These are phyloP conservation scores for Heliocybe sulcata DNA, from an alignment of 1,284 basidiomycete genomes.

Conservation along the genomic window DNA sequence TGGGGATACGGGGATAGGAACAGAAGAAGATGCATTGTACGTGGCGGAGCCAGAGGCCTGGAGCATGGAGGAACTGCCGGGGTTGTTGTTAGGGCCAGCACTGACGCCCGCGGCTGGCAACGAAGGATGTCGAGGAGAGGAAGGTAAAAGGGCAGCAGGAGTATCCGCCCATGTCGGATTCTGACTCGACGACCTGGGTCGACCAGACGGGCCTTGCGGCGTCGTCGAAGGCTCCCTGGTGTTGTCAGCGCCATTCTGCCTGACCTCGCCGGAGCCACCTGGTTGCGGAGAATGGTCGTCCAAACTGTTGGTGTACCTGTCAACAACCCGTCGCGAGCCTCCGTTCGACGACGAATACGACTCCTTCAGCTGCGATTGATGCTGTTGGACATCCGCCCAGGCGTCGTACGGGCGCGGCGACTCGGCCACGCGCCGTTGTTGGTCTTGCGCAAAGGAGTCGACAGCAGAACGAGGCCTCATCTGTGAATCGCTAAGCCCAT, in stretches of 20 bases:
- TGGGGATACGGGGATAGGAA: slow-evolving; percentile 48
- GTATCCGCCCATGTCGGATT: slow-evolving; percentile 12
- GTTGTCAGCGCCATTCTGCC: not conserved
- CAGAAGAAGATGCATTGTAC: slow-evolving; percentile 32
- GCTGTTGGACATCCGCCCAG: not conserved
- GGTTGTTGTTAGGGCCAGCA: slow-evolving; percentile 23
- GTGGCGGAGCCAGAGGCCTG: slow-evolving; percentile 50
- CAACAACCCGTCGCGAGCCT: slow-evolving; percentile 33
- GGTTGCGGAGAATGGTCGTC: slow-evolving; percentile 20
- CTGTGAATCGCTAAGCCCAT: not conserved
- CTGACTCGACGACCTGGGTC: not conserved
- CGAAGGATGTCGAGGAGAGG: slow-evolving; percentile 38
- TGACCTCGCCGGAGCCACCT: not conserved
- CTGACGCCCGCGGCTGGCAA: slow-evolving; percentile 31
- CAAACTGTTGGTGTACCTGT: slow-evolving; percentile 44
- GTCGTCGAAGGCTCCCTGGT: not conserved
- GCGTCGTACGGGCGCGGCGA: not conserved
- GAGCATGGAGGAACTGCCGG: slow-evolving; percentile 29
- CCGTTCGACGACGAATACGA: slow-evolving; percentile 35
- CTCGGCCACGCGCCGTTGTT: not conserved
- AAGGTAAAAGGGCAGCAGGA: slow-evolving; percentile 23
- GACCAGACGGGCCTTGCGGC: not conserved
- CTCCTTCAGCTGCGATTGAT: not conserved
- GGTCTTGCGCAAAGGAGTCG: not conserved
- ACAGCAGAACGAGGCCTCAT: not conserved